These are phyloP conservation scores for Taxillus chinensis DNA, from an alignment of 164 flowering plant genomes.

Conservation along the genomic window DNA sequence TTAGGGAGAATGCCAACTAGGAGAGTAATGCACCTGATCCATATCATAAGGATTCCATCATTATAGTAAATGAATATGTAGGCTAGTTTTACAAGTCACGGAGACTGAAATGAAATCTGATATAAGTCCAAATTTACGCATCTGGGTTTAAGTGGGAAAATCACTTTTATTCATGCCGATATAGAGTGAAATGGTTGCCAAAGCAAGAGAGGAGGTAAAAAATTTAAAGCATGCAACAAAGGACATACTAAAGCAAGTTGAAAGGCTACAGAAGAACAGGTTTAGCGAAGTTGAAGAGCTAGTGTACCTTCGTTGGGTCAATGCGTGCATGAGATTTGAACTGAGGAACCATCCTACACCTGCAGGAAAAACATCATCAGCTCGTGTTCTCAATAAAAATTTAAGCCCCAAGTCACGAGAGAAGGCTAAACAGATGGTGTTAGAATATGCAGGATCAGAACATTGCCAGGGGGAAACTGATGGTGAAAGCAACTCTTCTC, in stretches of 20 bases:
- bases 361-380: not conserved
- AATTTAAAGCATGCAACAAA: slow-evolving; percentile 12
- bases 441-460: no score
- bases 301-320: slow-evolving; percentile 23
- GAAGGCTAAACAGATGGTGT: not conserved
- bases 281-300: slow-evolving; percentile 17
- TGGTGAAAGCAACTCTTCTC: slow-evolving; percentile 10
- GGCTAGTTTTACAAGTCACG: no score
- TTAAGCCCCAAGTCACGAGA: slow-evolving; percentile 2
- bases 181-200: slow-evolving; percentile 12
- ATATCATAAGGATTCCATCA: no score
- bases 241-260: slow-evolving; percentile 13
- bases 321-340: slow-evolving; percentile 18
- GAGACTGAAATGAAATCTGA: no score
- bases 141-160: no score
- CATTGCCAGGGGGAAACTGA: not conserved
- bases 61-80: no score
- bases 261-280: slow-evolving; percentile 15
- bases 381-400: not conserved
- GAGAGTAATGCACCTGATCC: no score
- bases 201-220: slow-evolving; percentile 8
- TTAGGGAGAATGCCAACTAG: no score
- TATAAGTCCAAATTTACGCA: no score
- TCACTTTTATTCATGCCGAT: not conserved
- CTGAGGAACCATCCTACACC: not conserved